A percentile compares a stretch with the other conserved stretches of the same genome.
Conservation (phyloP, 805 yeast species). For the Candida railenensis region DNA sequence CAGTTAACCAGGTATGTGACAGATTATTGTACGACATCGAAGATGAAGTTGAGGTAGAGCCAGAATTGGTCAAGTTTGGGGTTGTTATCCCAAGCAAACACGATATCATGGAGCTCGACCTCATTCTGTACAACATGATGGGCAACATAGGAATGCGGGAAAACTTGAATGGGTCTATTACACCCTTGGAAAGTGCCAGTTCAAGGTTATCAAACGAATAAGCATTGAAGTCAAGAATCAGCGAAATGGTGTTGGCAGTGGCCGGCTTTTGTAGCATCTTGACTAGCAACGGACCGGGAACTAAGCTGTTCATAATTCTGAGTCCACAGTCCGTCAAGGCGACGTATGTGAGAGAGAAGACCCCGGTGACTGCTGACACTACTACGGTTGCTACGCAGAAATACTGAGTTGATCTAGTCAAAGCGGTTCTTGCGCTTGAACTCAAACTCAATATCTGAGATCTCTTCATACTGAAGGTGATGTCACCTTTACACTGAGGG, state of each 20-base stretch:
- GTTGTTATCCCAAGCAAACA: constrained; percentile 20
- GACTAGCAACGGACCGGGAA: constrained; percentile 33
- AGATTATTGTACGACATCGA: background rate
- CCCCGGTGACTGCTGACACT: constrained; percentile 41
- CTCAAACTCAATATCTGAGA: constrained; percentile 24
- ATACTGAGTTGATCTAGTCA: constrained; percentile 24
- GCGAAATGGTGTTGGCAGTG: constrained; percentile 1
- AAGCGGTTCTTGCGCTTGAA: constrained; percentile 13
- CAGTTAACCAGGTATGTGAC: constrained; percentile 22
- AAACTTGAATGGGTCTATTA: constrained; percentile 36
- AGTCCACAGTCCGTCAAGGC: constrained; percentile 38
- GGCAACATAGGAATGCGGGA: constrained; percentile 40
- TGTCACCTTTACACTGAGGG: constrained; percentile 40
- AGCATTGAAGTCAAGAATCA: constrained; percentile 7
- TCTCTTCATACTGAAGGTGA: constrained; percentile 30
- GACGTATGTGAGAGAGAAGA: constrained; percentile 37
- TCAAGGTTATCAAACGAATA: constrained; percentile 26
- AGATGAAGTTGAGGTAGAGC: background rate
- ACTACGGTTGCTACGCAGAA: constrained; percentile 32
- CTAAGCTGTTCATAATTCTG: constrained; percentile 33
- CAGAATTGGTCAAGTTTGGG: background rate
- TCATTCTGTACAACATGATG: constrained; percentile 35
- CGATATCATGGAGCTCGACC: constrained; percentile 28
- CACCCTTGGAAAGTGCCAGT: constrained; percentile 27
- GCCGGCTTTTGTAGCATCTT: constrained; percentile 19